A percentile compares a stretch with the other conserved stretches of the same genome.
Conservation (phyloP, 441 rosid genomes). For the Pelargonium citronellum region DNA sequence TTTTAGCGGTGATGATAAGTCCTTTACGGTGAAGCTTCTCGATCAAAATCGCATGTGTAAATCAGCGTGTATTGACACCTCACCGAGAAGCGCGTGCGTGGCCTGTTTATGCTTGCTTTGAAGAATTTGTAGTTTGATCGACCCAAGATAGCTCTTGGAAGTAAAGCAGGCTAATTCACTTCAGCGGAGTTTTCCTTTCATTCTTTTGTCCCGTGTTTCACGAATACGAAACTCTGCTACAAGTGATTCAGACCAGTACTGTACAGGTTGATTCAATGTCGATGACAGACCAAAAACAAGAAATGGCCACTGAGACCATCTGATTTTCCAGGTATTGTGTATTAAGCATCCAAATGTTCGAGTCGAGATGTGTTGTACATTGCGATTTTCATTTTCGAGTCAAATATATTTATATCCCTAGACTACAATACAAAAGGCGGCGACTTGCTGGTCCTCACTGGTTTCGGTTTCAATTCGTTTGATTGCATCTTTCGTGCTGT, state of each 20-base stretch:
- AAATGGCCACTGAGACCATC: not conserved
- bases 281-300: constrained; percentile 15
- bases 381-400: not conserved
- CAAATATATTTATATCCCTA: not conserved
- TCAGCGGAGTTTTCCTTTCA: constrained; percentile 12
- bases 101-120: constrained; percentile 23
- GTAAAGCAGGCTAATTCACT: constrained; percentile 28
- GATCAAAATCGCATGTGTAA: constrained; percentile 10
- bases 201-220: constrained; percentile 18
- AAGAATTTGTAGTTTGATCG: constrained; percentile 35
- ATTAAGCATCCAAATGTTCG: constrained; percentile 8
- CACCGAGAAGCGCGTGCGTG: constrained; percentile 8
- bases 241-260: constrained; percentile 21
- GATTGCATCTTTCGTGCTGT: constrained; percentile 13
- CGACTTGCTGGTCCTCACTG: constrained; percentile 11
- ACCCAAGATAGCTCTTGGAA: constrained; percentile 24
- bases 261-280: constrained; percentile 35
- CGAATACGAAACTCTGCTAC: constrained; percentile 18
- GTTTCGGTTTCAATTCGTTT: not conserved
- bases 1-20: constrained; percentile 17
- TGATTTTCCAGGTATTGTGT: constrained; percentile 1
- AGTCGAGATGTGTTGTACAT: constrained; percentile 17
- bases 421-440: not conserved
- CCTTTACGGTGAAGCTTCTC: constrained; percentile 24
- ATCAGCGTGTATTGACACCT: constrained; percentile 12